Percentiles rank a stretch among this genome's conserved stretches.
These are phyloP conservation scores for Nakaseomyces delphensis DNA, from an alignment of 1,139 yeast genomes.

Conservation along the genomic window DNA sequence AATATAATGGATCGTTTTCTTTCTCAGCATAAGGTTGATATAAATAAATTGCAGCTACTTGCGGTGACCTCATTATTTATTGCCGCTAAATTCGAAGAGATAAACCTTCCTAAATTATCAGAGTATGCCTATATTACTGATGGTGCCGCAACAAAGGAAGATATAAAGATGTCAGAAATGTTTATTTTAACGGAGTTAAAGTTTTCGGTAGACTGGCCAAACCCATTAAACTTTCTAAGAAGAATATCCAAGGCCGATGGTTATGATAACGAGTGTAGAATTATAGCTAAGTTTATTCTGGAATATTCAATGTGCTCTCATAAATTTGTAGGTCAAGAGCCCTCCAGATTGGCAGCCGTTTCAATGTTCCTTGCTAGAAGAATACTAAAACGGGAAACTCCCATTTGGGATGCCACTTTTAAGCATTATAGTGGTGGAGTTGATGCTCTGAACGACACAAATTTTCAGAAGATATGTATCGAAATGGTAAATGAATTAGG, in stretches of 20 bases:
- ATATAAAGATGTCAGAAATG: slow-evolving; percentile 79
- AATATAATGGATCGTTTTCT: slow-evolving; percentile 86
- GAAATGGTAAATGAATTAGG: slow-evolving; percentile 24
- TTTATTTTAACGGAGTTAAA: slow-evolving; percentile 65
- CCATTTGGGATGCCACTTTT: slow-evolving; percentile 68
- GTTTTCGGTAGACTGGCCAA: slow-evolving; percentile 81
- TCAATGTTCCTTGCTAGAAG: slow-evolving; percentile 84
- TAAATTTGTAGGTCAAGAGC: slow-evolving; percentile 62
- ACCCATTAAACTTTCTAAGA: slow-evolving; percentile 88
- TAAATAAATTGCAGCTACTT: slow-evolving; percentile 75
- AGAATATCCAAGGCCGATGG: slow-evolving; percentile 92
- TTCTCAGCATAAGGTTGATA: slow-evolving; percentile 65
- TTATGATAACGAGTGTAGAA: slow-evolving; percentile 81
- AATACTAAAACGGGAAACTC: slow-evolving; percentile 45
- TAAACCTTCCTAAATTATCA: slow-evolving; percentile 78
- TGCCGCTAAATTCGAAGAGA: slow-evolving; percentile 95
- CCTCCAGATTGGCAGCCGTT: slow-evolving; percentile 78
- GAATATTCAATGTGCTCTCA: slow-evolving; percentile 78
- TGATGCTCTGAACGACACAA: slow-evolving; percentile 15
- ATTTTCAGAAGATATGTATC: slow-evolving; percentile 18
- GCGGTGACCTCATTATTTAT: slow-evolving; percentile 86
- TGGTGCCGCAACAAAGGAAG: slow-evolving; percentile 70
- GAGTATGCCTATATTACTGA: slow-evolving; percentile 89
- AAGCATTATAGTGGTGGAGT: slow-evolving; percentile 77
- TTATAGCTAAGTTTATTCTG: slow-evolving; percentile 78